A percentile compares a stretch with the other conserved stretches of the same genome.
phyloP scores from a whole-genome alignment of 2,329 filamentous ascomycete species.

The Zasmidium angulare region DNA sequence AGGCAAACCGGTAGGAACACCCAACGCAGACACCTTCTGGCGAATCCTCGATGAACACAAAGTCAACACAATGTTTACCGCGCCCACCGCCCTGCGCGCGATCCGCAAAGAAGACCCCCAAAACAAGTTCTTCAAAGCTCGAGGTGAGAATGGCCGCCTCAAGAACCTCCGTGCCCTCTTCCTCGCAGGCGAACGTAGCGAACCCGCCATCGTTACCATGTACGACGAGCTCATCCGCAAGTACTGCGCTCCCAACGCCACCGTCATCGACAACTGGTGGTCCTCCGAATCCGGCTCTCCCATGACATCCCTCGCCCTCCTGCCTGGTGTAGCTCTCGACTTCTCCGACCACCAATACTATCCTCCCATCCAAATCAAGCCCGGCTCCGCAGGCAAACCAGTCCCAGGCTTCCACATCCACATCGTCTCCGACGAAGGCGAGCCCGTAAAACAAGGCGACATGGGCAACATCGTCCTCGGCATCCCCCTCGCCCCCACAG shows the following conservation, averaged over 20 bases:
- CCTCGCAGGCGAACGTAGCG: constrained; percentile 84
- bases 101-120: constrained; percentile 84
- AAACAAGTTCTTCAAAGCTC: constrained; percentile 62
- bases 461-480: constrained; percentile 93
- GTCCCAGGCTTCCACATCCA: constrained; percentile 90
- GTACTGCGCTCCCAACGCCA: constrained; percentile 63
- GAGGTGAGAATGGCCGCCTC: constrained; percentile 70
- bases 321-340: constrained; percentile 61
- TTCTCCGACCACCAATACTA: constrained; percentile 45
- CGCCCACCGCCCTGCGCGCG: constrained; percentile 81
- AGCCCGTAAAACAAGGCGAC: constrained; percentile 62
- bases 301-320: constrained; percentile 64
- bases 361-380: constrained; percentile 64
- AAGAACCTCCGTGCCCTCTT: constrained; percentile 72
- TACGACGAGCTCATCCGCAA: constrained; percentile 72
- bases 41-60: constrained; percentile 79
- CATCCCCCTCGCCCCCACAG: constrained; percentile 79
- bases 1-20: constrained; percentile 90
- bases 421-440: constrained; percentile 77
- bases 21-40: constrained; percentile 86
- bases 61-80: constrained; percentile 81
- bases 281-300: constrained; percentile 69
- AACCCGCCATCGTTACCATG: constrained; percentile 78
- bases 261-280: constrained; percentile 73
- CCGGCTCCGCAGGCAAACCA: constrained; percentile 84